Evolutionary conservation across 164 flowering plant genomes (phyloP), one percentile per base, ranked within the genome.

Genomic region (Taxillus chinensis): DNA sequence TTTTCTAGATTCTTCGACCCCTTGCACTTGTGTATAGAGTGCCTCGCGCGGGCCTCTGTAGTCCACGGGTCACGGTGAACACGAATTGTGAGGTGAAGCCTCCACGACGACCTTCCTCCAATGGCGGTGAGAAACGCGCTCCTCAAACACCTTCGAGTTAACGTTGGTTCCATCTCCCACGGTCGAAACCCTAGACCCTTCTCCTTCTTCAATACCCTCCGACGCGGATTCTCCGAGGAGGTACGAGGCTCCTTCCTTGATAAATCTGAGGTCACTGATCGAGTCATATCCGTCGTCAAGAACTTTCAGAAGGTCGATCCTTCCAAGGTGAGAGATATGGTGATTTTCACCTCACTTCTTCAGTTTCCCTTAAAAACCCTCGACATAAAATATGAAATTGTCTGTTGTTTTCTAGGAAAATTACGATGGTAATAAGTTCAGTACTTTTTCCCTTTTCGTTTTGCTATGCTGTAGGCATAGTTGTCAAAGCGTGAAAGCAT

Each of bases 221-320:
- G 79, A 6, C 92, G 87, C 65, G 71, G 74, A 54, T 81, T 82
- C 65, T 78, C 83, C 27, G 89, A 83, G 39, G 93, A 89, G 62
- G 82, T 81, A 9, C 75, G 78, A 57, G 96, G 96, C 49, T 70
- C 91, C 8, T 86, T 89, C 75, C 96, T 89, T 70, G 93, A 86
- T 73, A 86, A 86, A 61, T 72, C 87, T 2, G 92, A 89, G 69
- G 96, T 89, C 70, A 42, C 87, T 11, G 96, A 89, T 75, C 92
- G 96, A 8, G 78, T 89, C 38, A 55, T 89, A 65, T 48, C 68
- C 55, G 85, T 82, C 60, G 92, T 89, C 58, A 89, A 89, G 77
- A 84, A 85, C 70, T 89, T 84, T 77, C 87, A 83, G 79, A 89
- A 89, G 68, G 77, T 85, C 6, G 92, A 89, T 66, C 96, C 96